Conservation (phyloP, 371 early-diverging fungal species). For the Mortierella sp. region DNA sequence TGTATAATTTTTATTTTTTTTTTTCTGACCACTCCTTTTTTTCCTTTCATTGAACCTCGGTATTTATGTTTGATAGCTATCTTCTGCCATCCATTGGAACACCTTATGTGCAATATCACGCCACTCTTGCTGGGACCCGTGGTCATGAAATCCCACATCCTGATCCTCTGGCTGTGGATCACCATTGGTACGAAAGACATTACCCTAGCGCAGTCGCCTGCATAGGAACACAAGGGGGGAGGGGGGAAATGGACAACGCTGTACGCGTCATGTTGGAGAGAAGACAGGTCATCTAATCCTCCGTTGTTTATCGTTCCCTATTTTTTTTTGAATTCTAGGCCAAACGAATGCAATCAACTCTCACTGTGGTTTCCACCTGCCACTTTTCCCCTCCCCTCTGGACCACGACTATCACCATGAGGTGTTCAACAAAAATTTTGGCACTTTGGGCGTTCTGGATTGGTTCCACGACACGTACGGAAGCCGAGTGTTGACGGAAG, state of each 20-base stretch:
- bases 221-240: not conserved
- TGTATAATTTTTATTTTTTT: no score
- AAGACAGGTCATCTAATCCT: not conserved
- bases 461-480: slow-evolving; percentile 59
- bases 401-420: slow-evolving; percentile 77
- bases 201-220: not conserved
- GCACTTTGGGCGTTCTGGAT: slow-evolving; percentile 59
- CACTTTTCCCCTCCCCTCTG: slow-evolving; percentile 59
- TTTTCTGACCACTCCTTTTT: not conserved
- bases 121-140: slow-evolving; percentile 65
- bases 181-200: slow-evolving; percentile 54
- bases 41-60: not conserved
- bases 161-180: slow-evolving; percentile 65
- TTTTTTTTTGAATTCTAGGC: slow-evolving; percentile 17
- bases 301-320: slow-evolving; percentile 1
- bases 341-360: slow-evolving; percentile 70
- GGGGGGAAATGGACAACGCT: not conserved
- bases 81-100: slow-evolving; percentile 70
- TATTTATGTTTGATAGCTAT: slow-evolving; percentile 33
- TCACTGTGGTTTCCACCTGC: slow-evolving; percentile 72
- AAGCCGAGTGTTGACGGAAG: slow-evolving; percentile 34
- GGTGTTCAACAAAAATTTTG: slow-evolving; percentile 73
- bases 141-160: slow-evolving; percentile 61
- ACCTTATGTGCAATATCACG: slow-evolving; percentile 58
- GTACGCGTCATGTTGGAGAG: not conserved